phyloP scores from a whole-genome alignment of 129 eudicot genomes.

The Silybum marianum region DNA sequence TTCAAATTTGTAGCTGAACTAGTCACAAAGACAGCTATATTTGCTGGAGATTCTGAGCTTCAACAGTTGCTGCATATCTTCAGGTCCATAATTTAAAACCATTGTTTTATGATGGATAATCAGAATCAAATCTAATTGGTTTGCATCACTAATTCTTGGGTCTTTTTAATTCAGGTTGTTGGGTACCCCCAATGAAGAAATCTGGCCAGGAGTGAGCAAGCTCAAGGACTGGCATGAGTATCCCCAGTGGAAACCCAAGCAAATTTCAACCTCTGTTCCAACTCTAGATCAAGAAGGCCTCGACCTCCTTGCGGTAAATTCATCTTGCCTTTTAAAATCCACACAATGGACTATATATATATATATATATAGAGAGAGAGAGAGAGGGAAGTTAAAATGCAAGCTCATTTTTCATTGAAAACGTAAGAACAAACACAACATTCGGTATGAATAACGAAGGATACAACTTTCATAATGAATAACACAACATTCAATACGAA shows the following conservation, averaged over 20 bases:
- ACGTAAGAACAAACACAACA: too few species aligned
- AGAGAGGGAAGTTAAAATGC: too few species aligned
- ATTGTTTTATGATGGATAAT: not conserved
- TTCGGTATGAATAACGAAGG: too few species aligned
- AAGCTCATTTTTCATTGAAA: too few species aligned
- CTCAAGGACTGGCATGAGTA: constrained; percentile 90
- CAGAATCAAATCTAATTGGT: not conserved
- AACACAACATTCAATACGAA: too few species aligned
- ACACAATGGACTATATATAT: not conserved
- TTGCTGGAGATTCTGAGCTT: constrained; percentile 92
- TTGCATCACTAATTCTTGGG: not conserved
- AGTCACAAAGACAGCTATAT: constrained; percentile 69
- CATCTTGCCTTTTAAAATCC: not conserved
- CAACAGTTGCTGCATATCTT: constrained; percentile 95
- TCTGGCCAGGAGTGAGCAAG: constrained; percentile 94
- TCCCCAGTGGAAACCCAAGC: constrained; percentile 85
- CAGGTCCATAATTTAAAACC: constrained; percentile 48
- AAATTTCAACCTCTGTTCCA: constrained; percentile 61
- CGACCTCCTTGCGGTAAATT: constrained; percentile 57
- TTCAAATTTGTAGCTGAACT: constrained; percentile 59
- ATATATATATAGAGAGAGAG: too few species aligned
- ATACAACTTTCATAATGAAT: too few species aligned
- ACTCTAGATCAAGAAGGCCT: constrained; percentile 66
- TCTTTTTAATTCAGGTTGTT: constrained; percentile 48
- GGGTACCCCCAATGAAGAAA: constrained; percentile 89